phyloP scores from a whole-genome alignment of 306 rosid genomes.

The Alnus rubra region DNA sequence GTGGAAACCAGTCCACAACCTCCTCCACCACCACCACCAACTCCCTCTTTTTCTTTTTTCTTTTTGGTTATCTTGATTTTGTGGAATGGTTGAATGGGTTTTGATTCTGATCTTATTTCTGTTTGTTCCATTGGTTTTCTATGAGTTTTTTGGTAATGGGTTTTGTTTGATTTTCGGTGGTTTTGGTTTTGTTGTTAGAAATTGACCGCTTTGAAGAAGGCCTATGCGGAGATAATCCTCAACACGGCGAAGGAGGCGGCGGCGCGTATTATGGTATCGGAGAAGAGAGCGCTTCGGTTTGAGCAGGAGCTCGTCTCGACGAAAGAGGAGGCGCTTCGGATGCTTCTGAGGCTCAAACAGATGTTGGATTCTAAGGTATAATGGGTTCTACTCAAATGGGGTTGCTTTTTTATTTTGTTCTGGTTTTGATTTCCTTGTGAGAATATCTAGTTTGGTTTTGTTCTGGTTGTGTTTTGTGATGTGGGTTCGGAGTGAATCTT shows the following conservation, averaged over 20 bases:
- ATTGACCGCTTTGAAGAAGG: conserved; percentile 81
- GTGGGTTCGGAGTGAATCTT: conserved; percentile 32
- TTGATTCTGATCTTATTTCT: conserved; percentile 22
- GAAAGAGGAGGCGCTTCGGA: conserved; percentile 68
- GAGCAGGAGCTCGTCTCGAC: conserved; percentile 58
- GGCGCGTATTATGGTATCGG: conserved; percentile 70
- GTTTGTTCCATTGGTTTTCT: background rate
- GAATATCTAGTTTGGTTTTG: conserved; percentile 16
- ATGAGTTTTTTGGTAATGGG: conserved; percentile 20
- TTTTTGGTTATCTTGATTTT: background rate
- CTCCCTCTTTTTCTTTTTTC: background rate
- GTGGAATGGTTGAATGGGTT: conserved; percentile 14
- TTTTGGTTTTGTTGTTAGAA: conserved; percentile 51
- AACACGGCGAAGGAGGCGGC: conserved; percentile 87
- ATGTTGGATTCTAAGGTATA: conserved; percentile 75
- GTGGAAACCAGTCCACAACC: background rate
- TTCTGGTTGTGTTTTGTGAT: conserved; percentile 25
- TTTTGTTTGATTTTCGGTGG: conserved; percentile 16
- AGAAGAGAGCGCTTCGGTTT: conserved; percentile 55
- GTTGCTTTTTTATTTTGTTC: conserved; percentile 13
- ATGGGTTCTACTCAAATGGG: conserved; percentile 19
- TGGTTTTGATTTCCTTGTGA: conserved; percentile 3
- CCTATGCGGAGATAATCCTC: conserved; percentile 76
- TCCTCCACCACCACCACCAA: conserved; percentile 15
- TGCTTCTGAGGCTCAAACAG: conserved; percentile 76